These are phyloP conservation scores for Termitomyces sp. DNA, from an alignment of 768 basidiomycete genomes.

Conservation along the genomic window DNA sequence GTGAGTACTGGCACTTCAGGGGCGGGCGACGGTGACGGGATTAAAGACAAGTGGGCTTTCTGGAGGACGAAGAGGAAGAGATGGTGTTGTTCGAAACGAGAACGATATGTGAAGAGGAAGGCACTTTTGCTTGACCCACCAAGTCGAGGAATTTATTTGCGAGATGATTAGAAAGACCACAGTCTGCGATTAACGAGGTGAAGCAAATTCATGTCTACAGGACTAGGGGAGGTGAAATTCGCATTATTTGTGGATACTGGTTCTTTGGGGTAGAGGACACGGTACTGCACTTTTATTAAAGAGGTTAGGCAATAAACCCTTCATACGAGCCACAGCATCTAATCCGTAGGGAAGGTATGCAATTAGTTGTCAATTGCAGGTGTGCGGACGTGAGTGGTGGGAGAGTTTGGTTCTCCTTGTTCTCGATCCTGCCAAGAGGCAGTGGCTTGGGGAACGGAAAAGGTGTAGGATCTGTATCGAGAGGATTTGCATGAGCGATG, in stretches of 20 bases:
- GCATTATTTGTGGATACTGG: neutral
- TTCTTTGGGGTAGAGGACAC: neutral
- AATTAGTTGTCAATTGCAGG: neutral
- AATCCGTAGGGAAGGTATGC: conserved; percentile 5
- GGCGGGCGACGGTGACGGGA: conserved; percentile 9
- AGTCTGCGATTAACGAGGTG: conserved; percentile 5
- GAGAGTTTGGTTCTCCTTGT: conserved; percentile 27
- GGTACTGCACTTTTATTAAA: conserved; percentile 3
- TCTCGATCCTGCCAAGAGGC: conserved; percentile 20
- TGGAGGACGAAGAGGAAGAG: neutral
- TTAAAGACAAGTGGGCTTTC: conserved; percentile 23
- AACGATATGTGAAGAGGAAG: conserved; percentile 23
- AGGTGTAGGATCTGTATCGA: neutral
- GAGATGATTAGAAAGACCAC: conserved; percentile 3
- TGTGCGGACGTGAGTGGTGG: neutral
- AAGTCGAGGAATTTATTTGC: conserved; percentile 7
- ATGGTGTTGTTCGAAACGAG: conserved; percentile 8
- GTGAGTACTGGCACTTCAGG: neutral
- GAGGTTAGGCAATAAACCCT: neutral
- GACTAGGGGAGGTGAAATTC: neutral
- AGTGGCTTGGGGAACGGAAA: conserved; percentile 14
- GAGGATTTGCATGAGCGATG: neutral
- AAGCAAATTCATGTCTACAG: neutral
- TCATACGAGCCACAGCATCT: conserved; percentile 6
- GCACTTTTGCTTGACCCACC: neutral